Base-by-base conservation (phyloP, 345 rosid genomes). In the Eucalyptus curtisii region DNA sequence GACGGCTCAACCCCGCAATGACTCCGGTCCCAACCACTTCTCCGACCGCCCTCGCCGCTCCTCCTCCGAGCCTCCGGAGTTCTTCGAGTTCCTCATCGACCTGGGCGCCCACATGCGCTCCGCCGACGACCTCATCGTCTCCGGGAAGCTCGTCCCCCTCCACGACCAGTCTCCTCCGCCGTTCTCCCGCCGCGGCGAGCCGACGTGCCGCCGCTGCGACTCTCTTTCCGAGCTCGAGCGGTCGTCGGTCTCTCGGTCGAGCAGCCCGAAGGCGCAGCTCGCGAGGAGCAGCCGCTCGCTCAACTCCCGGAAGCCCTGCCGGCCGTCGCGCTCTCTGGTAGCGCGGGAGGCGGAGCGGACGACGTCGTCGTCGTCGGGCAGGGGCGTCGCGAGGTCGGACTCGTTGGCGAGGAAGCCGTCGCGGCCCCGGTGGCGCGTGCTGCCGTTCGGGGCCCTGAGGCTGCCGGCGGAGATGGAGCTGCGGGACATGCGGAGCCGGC, bases 121-220 rank as follows among this genome's bases (percentile, higher is more conserved):
- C 1, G 97, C 99, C n/a, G 98, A 96, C 86, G 96, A 95, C 85
- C 92, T 95, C 76, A 93, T 96, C 89, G 91, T 93, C 87, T 90
- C 92, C 86, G 99, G 99, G 20, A 95, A 94, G 87, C 95, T 96
- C 90, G 89, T 96, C 50, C 94, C 98, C 8, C 91, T 93, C 86
- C 92, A 89, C 17, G 84, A 91, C 57, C 91, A 86, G 85, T 50
- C 89, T 5, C 52, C 87, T 71, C 85, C 87, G 79, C 44, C 13
- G 44, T 0, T n/a, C 20, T 25, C 6, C 37, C 57, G 1, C 55
- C 57, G 55, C 57, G 11, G 53, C 40, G 33, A 37, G 2, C 40
- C 57, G 1, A 13, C 12, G 86, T 49, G 59, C 87, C 87, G 92
- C 64, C 90, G 96, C 82, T 94, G 95, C 30, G 99, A 94, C 88